These are phyloP conservation scores for Trypanosoma boissoni DNA, from an alignment of 208 protist genomes.

Conservation along the genomic window DNA sequence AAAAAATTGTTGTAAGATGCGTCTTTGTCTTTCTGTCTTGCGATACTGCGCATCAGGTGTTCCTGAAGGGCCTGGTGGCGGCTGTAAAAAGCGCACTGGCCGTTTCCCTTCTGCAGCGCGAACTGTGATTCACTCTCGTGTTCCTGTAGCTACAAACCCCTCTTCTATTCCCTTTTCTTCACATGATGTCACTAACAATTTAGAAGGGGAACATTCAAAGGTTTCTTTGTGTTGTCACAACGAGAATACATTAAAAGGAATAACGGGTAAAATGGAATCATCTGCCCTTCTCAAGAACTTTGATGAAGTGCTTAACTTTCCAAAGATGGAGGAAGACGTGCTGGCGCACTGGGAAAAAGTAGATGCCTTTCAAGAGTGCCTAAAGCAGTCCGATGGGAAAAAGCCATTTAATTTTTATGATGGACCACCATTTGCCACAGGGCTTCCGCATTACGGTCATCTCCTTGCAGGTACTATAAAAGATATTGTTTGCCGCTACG, in stretches of 20 bases:
- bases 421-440: constrained; percentile 99
- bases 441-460: constrained; percentile 99
- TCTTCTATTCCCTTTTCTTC: constrained; percentile 26
- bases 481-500: constrained; percentile 98
- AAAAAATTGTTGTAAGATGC: neutral
- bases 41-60: neutral
- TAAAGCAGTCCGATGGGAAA: constrained; percentile 92
- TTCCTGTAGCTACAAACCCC: constrained; percentile 12
- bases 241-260: constrained; percentile 6
- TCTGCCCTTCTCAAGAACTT: constrained; percentile 53
- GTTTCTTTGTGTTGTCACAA: constrained; percentile 9
- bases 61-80: constrained; percentile 5
- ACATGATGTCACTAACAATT: constrained; percentile 1
- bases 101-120: constrained; percentile 40
- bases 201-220: constrained; percentile 5
- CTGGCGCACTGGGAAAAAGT: constrained; percentile 95
- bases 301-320: constrained; percentile 85
- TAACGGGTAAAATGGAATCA: neutral
- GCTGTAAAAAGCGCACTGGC: constrained; percentile 35
- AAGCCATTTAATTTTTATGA: constrained; percentile 97
- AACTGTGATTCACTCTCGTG: constrained; percentile 50
- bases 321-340: constrained; percentile 93
- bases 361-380: constrained; percentile 94
- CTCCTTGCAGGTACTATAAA: constrained; percentile 99
- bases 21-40: constrained; percentile 3